phyloP scores from a whole-genome alignment of 768 basidiomycete genomes.

The Strobilomyces dryophilus region DNA sequence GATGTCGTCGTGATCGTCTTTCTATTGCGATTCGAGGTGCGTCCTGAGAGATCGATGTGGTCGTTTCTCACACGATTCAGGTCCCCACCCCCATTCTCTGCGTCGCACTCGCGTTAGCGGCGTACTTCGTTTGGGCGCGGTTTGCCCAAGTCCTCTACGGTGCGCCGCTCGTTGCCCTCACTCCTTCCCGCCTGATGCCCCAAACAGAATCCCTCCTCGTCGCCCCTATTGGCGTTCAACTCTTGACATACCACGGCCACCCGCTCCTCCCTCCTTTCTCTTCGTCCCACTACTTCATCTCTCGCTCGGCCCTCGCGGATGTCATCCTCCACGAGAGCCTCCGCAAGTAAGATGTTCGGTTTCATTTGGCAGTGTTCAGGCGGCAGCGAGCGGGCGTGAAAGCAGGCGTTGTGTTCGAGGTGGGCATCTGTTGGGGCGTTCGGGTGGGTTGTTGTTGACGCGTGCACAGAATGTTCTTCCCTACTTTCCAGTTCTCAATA shows the following conservation, averaged over 20 bases:
- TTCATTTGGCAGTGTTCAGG: constrained; percentile 53
- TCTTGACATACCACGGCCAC: constrained; percentile 66
- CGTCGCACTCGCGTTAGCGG: constrained; percentile 8
- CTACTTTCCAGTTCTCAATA: constrained; percentile 52
- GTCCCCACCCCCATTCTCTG: not conserved
- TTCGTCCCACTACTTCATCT: constrained; percentile 53
- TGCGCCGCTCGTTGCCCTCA: constrained; percentile 17
- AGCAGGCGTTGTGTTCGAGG: constrained; percentile 60
- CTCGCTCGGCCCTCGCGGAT: constrained; percentile 48
- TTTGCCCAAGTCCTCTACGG: constrained; percentile 48
- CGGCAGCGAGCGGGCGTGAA: constrained; percentile 4
- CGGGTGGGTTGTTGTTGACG: too few species aligned
- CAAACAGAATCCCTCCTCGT: constrained; percentile 41
- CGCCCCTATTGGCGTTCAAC: constrained; percentile 67
- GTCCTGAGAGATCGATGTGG: not conserved
- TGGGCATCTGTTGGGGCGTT: constrained; percentile 18
- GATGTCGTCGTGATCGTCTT: constrained; percentile 6
- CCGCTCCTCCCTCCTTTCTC: constrained; percentile 31
- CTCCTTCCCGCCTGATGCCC: too few species aligned
- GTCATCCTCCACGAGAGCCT: constrained; percentile 74
- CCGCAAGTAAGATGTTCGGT: constrained; percentile 65
- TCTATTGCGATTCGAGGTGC: not conserved
- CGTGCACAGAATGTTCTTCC: constrained; percentile 58
- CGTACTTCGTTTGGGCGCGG: constrained; percentile 32
- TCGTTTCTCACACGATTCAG: not conserved